These are phyloP conservation scores for Hyparrhenia diplandra DNA, from an alignment of 176 grass and related monocot genomes.

Conservation along the genomic window DNA sequence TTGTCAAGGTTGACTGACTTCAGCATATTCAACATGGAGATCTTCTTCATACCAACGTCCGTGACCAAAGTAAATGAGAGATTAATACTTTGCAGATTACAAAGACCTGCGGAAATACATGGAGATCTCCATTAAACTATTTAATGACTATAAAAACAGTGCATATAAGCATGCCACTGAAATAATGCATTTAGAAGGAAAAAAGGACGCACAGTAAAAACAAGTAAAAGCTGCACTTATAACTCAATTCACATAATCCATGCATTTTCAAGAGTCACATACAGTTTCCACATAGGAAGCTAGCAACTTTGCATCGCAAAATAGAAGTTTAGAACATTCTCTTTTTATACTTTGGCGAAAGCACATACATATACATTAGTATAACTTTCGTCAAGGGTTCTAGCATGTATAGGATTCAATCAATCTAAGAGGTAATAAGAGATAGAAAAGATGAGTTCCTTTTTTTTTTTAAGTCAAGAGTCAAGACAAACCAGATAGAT, in stretches of 20 bases:
- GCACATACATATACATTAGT: neutral
- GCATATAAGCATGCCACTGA: neutral
- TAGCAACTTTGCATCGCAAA: neutral
- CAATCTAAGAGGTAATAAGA: neutral
- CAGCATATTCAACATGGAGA: conserved; percentile 58
- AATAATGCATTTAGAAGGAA: neutral
- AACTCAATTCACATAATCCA: conserved; percentile 10
- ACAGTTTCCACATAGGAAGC: neutral
- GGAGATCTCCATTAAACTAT: neutral
- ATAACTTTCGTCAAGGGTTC: neutral
- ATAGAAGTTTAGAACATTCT: neutral
- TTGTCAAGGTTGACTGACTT: conserved; percentile 88
- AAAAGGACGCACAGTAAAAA: neutral
- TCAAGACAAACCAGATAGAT: conserved; percentile 70
- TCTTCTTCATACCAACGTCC: conserved; percentile 75
- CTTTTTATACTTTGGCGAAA: neutral
- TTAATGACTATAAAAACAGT: neutral
- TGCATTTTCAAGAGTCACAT: neutral
- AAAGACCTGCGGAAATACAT: conserved; percentile 49
- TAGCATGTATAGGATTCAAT: neutral
- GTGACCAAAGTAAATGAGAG: conserved; percentile 87
- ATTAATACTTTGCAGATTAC: conserved; percentile 74
- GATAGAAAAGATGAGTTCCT: neutral
- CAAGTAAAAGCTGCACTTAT: neutral
- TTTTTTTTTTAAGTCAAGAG: neutral